phyloP scores from a whole-genome alignment of 805 yeast species.

The Suhomyces xylopsoci region DNA sequence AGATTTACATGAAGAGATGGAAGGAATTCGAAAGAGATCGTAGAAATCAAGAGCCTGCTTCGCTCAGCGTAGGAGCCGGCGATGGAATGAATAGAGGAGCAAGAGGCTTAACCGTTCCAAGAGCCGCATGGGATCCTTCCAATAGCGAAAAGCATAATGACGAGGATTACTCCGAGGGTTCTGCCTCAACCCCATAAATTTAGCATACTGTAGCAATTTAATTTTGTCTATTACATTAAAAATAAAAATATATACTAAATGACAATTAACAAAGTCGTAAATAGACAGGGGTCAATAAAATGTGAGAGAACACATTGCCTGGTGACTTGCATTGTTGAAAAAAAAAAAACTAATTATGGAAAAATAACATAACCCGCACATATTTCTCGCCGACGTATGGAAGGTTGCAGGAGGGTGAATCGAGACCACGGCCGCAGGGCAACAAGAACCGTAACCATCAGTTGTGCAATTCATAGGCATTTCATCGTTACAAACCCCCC shows the following conservation, averaged over 20 bases:
- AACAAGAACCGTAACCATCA: neutral
- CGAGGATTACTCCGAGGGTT: constrained; percentile 25
- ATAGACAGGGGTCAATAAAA: neutral
- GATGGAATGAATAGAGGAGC: constrained; percentile 1
- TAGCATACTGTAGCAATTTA: neutral
- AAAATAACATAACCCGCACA: neutral
- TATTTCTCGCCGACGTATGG: neutral
- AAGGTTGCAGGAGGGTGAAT: neutral
- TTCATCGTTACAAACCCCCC: neutral
- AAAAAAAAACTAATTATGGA: neutral
- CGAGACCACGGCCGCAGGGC: neutral
- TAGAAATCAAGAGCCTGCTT: constrained; percentile 28
- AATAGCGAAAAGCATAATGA: constrained; percentile 23
- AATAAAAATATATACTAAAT: neutral
- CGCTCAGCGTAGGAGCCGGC: constrained; percentile 1
- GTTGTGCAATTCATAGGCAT: neutral
- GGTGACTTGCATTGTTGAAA: neutral
- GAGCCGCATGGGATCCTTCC: constrained; percentile 47
- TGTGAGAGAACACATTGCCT: neutral
- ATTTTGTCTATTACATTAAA: neutral
- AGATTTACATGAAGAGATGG: constrained; percentile 91
- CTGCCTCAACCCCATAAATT: constrained; percentile 9
- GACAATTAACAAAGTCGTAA: neutral
- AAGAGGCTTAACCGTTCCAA: constrained; percentile 28
- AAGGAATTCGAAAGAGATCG: constrained; percentile 82